Percentiles rank a stretch among this genome's conserved stretches.
phyloP scores from a whole-genome alignment of 495 filamentous ascomycete species.

The Hypoxylon fuscum region DNA sequence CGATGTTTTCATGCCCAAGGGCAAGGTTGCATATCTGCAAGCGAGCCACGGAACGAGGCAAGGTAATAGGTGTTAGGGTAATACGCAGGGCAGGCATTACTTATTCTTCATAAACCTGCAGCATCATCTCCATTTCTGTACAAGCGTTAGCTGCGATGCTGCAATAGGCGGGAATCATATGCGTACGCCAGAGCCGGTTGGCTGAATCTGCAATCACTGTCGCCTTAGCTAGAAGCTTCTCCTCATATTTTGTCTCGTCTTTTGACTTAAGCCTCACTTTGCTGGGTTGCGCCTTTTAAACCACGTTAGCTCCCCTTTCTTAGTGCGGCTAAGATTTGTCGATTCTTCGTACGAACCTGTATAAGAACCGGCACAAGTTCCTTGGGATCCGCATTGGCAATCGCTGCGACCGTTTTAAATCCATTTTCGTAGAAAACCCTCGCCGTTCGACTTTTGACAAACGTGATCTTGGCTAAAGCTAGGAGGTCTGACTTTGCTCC shows the following conservation, averaged over 20 bases:
- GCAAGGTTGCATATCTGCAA: neutral
- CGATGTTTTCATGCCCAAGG: too few species aligned
- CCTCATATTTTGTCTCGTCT: slow-evolving; percentile 69
- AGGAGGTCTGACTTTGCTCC: slow-evolving; percentile 79
- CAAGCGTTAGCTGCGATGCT: slow-evolving; percentile 30
- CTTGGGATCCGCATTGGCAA: slow-evolving; percentile 73
- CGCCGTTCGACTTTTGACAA: slow-evolving; percentile 81
- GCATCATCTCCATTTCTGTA: slow-evolving; percentile 57
- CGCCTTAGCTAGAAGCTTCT: slow-evolving; percentile 72
- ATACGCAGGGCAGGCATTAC: neutral
- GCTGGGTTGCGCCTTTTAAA: slow-evolving; percentile 64
- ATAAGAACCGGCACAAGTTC: slow-evolving; percentile 75
- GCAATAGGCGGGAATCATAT: slow-evolving; percentile 18
- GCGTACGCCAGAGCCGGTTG: slow-evolving; percentile 76
- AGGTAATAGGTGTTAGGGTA: too few species aligned
- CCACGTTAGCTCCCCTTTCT: slow-evolving; percentile 4
- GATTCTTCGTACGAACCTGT: slow-evolving; percentile 60
- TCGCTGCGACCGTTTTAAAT: slow-evolving; percentile 69
- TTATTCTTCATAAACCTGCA: slow-evolving; percentile 55
- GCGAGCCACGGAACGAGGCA: neutral
- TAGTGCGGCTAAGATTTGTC: neutral
- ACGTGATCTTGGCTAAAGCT: slow-evolving; percentile 77
- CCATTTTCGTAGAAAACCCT: slow-evolving; percentile 82
- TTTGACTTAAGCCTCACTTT: slow-evolving; percentile 66
- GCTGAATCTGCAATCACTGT: slow-evolving; percentile 74